These are phyloP conservation scores for Podaxis carcinomalis DNA, from an alignment of 768 basidiomycete species.

Conservation along the genomic window DNA sequence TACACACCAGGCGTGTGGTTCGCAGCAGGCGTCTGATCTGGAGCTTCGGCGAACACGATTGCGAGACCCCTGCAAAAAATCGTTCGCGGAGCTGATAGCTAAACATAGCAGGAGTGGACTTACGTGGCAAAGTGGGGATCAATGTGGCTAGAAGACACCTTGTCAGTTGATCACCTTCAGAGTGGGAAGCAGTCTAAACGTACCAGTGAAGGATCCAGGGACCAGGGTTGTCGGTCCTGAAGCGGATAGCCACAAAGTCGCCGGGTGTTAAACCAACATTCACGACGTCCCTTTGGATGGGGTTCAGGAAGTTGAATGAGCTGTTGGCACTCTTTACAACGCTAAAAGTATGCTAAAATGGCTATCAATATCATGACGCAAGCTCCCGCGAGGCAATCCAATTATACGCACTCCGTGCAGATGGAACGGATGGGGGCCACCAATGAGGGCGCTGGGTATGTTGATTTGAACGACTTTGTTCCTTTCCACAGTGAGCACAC, in stretches of 20 bases:
- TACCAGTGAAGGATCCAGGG: conserved; percentile 49
- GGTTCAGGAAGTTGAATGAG: conserved; percentile 40
- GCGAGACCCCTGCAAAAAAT: conserved; percentile 12
- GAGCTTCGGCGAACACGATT: conserved; percentile 16
- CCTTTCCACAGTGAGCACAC: conserved; percentile 36
- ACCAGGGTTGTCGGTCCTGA: conserved; percentile 63
- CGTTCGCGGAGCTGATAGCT: not conserved
- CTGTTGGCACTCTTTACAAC: conserved; percentile 37
- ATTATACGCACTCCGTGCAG: conserved; percentile 38
- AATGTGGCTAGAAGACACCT: conserved; percentile 24
- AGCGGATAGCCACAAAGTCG: conserved; percentile 51
- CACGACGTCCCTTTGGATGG: conserved; percentile 50
- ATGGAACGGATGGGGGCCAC: conserved; percentile 37
- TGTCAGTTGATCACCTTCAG: not conserved
- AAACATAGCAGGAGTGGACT: not conserved
- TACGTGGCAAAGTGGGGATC: conserved; percentile 30
- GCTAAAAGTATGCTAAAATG: conserved; percentile 27
- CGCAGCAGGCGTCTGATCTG: not conserved
- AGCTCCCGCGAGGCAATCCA: not conserved
- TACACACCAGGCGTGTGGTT: not conserved
- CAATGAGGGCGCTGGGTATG: conserved; percentile 25
- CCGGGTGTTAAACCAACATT: conserved; percentile 29
- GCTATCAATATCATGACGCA: not conserved
- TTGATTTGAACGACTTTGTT: conserved; percentile 46
- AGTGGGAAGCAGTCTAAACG: not conserved